Base-by-base conservation (phyloP, 1,139 yeast genomes). In the Blastobotrys illinoisensis region DNA sequence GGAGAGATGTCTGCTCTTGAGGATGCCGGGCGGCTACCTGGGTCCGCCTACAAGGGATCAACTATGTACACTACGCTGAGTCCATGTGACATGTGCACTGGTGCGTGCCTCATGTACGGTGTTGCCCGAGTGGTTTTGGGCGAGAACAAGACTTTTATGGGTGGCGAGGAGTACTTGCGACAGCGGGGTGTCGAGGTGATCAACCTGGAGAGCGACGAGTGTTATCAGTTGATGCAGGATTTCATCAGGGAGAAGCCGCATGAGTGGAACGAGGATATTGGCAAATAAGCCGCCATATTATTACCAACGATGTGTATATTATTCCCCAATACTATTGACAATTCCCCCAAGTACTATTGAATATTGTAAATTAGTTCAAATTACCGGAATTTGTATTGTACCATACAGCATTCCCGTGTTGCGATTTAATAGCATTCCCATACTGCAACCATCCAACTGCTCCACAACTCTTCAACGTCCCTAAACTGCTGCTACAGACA, bases 81-180 rank as follows among this genome's bases (percentile, higher is more conserved):
- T 5, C 97, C 98, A 1, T 91, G 98, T 70, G 78, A 84, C 62
- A 91, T 91, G 97, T 91, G 98, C 67, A 81, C 95, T 6, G 98
- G 98, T 18, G 96, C 97, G 14, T 88, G 95, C 62, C 67, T 91
- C 54, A 76, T 91, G 77, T 91, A 90, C 71, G 96, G 96, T 43
- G 79, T 91, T 61, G 83, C 84, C 62, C 77, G 97, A 60, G 86
- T 89, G 43, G 97, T 91, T 0, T 67, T 89, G 71, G 97, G 97
- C 19, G 98, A 91, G 70, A 89, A 89, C 70, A 80, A 73, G 52
- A 90, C 86, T 23, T 91, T 86, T 64, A 62, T 78, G 46, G 97
- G 97, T 13, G 83, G 81, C 47, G 97, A 91, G 68, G 87, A 84
- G 40, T 82, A 82, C 69, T 76, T 91, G 64, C 69, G 70, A 58